These are phyloP conservation scores for Pyrrhoderma lamaoense DNA, from an alignment of 1,284 basidiomycete genomes.

Conservation along the genomic window DNA sequence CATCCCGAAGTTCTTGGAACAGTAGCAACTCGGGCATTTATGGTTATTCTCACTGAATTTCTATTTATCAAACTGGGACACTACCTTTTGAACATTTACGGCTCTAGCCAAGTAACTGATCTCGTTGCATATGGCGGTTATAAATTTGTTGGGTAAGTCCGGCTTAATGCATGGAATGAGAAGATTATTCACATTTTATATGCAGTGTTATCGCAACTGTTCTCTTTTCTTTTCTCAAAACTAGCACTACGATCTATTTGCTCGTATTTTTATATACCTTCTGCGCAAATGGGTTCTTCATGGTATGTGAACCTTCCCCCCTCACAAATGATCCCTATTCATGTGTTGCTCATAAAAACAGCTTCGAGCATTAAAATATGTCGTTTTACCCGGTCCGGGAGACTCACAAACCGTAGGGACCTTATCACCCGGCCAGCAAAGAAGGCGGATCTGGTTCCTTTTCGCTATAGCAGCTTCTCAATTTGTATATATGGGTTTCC, in stretches of 20 bases:
- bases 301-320: constrained; percentile 8
- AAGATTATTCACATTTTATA: background rate
- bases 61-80: constrained; percentile 84
- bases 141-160: constrained; percentile 86
- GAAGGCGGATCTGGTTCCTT: constrained; percentile 20
- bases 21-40: constrained; percentile 76
- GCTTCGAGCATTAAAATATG: constrained; percentile 21
- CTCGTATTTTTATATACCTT: constrained; percentile 48
- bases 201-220: constrained; percentile 32
- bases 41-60: constrained; percentile 82
- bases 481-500: constrained; percentile 20
- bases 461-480: constrained; percentile 20
- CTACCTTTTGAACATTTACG: constrained; percentile 83
- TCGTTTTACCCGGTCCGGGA: constrained; percentile 20
- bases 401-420: constrained; percentile 18
- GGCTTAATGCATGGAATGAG: background rate
- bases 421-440: constrained; percentile 18
- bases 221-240: constrained; percentile 28
- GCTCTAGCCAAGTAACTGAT: constrained; percentile 66
- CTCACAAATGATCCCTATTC: background rate
- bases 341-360: constrained; percentile 2
- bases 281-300: constrained; percentile 37
- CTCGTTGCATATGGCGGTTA: constrained; percentile 86
- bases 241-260: constrained; percentile 39
- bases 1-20: constrained; percentile 88